Percentiles rank a stretch among this genome's conserved stretches.
These are phyloP conservation scores for Cochlearia excelsa DNA, from an alignment of 345 rosid genomes.

Conservation along the genomic window DNA sequence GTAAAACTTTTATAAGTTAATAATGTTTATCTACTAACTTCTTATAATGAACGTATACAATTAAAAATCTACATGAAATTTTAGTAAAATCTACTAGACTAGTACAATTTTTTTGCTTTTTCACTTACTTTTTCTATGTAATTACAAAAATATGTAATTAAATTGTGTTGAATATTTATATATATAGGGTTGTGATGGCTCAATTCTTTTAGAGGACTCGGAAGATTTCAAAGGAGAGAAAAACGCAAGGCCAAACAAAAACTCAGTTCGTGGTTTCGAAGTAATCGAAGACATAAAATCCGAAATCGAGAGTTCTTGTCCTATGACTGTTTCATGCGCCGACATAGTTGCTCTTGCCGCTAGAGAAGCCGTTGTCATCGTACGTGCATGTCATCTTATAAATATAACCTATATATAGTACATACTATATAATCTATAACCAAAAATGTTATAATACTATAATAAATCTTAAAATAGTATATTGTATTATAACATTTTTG, in stretches of 20 bases:
- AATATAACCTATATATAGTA: too few relatives aligned
- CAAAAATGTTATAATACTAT: too few relatives aligned
- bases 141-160: background rate
- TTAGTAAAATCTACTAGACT: too few relatives aligned
- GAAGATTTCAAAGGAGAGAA: conserved; percentile 62
- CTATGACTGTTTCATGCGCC: conserved; percentile 66
- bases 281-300: conserved; percentile 68
- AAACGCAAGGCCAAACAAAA: conserved; percentile 60
- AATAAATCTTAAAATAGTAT: too few relatives aligned
- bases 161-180: background rate
- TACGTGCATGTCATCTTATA: conserved; percentile 22
- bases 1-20: too few relatives aligned
- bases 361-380: conserved; percentile 63
- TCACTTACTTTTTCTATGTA: background rate
- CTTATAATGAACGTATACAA: too few relatives aligned
- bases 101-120: background rate
- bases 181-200: conserved; percentile 71
- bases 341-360: conserved; percentile 82
- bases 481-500: too few relatives aligned
- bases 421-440: too few relatives aligned
- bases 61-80: too few relatives aligned
- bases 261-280: conserved; percentile 72
- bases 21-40: too few relatives aligned
- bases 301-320: conserved; percentile 64
- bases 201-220: conserved; percentile 72